Base-by-base conservation (phyloP, 805 yeast genomes). In the Pichia gijzeniarum region DNA sequence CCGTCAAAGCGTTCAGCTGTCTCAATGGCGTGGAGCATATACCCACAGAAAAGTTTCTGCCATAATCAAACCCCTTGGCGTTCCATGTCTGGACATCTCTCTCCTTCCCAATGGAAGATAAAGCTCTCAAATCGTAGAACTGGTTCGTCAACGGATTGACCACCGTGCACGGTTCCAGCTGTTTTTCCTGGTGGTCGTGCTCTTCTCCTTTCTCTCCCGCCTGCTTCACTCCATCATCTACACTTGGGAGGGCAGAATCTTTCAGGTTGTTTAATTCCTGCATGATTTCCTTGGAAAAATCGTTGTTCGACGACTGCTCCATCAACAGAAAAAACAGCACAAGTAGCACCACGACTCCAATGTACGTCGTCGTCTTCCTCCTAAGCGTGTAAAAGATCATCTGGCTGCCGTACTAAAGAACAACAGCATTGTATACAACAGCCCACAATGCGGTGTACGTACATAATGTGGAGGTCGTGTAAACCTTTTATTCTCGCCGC, bases 11-110 rank as follows among this genome's bases (percentile, higher is more conserved):
- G 7, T 51, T 48, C 3, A 53, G 48, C 9, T 55, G 58, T 40
- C 60, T 55, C 35, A 74, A 56, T 21, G 82, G 77, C n/a, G 79
- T 63, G 43, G 85, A 73, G 55, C 91, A 83, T 3, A 83, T 67
- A n/a, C 85, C 83, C 35, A 84, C 53, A 1, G 91, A 83, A 65
- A 82, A 89, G 63, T 89, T 89, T 40, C 67, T 69, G 22, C 80
- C 80, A 54, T 76, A 77, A 51, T 82, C 93, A 60, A 73, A 74
- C 0, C 95, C 95, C 49, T 73, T 74, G 3, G 90, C 79, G 34
- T 70, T 63, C 87, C 90, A 86, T 20, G 82, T 75, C 49, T 65
- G 61, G 4, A 60, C 51, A 38, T 58, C 48, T 12, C 64, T 62
- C 21, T 62, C 65, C 30, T 53, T 44, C 1, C 61, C 59, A 22